Base-by-base conservation (phyloP, 179 eudicot genomes). In the Beta lomatogona region DNA sequence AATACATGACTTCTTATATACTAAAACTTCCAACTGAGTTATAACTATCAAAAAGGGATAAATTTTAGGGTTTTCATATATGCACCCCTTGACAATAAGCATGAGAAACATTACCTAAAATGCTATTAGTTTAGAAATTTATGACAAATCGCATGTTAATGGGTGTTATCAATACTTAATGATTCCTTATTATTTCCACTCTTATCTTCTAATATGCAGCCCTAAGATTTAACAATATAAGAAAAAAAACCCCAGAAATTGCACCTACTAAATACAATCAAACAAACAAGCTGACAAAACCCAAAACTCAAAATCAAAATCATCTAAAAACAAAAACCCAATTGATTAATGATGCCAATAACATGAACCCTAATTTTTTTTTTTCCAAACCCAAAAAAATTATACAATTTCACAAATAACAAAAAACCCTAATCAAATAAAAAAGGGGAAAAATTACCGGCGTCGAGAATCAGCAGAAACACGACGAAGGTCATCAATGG, bases 381-480 rank as follows among this genome's bases (percentile, higher is more conserved):
- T 28, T 18, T 28, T 13, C 55, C 31, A 22, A 21, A 19, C 16
- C 18, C n/a, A 73, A 11, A 7, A 60, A 79, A 19, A 31, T 55
- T 48, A 6, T 46, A 65, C 80, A 71, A 48, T 64, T 36, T 13
- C 41, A 48, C 9, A 79, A 48, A 11, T n/a, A 15, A 36, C 68
- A 9, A 55, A 41, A 36, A 10, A 44, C 18, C 69, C 25, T 60
- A 65, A 6, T 9, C 13, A 9, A 16, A 15, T 22, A 60, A 3
- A 21, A 19, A 77, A 6, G 69, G 75, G 18, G 12, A 3, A 3
- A 19, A 68, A 19, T 46, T 78, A 95, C 99, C 95, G 90, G 76
- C 99, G 86, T 44, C 98, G 92, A 68, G 88, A 89, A 86, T 93
- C 88, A 6, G 99, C 98, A 0, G 97, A 88, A 36, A 90, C 91